phyloP scores from a whole-genome alignment of 352 stramenopile species.

The Sclerospora graminicola region DNA sequence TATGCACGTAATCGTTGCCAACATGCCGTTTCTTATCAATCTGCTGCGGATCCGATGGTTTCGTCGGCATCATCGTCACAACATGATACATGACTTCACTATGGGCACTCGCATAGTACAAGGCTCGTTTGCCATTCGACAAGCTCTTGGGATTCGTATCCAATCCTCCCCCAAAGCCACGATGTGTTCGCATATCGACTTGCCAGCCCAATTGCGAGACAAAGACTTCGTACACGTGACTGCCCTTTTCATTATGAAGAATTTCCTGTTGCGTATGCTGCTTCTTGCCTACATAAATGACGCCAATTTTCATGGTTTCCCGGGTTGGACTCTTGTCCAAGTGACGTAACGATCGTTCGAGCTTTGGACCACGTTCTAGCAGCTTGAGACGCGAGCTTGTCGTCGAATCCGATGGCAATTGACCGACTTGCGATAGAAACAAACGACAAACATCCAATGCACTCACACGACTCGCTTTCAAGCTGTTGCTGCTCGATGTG shows the following conservation, averaged over 20 bases:
- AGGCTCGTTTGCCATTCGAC: constrained; percentile 53
- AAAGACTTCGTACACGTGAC: constrained; percentile 54
- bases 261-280: constrained; percentile 77
- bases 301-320: constrained; percentile 86
- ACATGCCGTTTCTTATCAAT: constrained; percentile 87
- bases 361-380: constrained; percentile 59
- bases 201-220: constrained; percentile 72
- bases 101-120: constrained; percentile 78
- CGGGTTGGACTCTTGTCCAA: constrained; percentile 77
- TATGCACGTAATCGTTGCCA: constrained; percentile 82
- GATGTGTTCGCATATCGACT: constrained; percentile 52
- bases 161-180: constrained; percentile 64
- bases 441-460: constrained; percentile 73
- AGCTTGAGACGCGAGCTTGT: constrained; percentile 51
- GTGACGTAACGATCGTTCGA: constrained; percentile 73
- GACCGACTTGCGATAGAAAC: constrained; percentile 65
- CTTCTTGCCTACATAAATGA: constrained; percentile 74
- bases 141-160: constrained; percentile 76
- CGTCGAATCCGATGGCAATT: constrained; percentile 45
- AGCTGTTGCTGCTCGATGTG: constrained; percentile 10
- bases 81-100: constrained; percentile 85
- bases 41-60: constrained; percentile 63
- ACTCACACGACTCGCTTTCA: constrained; percentile 39
- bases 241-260: constrained; percentile 65
- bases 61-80: constrained; percentile 83